These are phyloP conservation scores for Hemileccinum impolitum DNA, from an alignment of 768 basidiomycete genomes.

Conservation along the genomic window DNA sequence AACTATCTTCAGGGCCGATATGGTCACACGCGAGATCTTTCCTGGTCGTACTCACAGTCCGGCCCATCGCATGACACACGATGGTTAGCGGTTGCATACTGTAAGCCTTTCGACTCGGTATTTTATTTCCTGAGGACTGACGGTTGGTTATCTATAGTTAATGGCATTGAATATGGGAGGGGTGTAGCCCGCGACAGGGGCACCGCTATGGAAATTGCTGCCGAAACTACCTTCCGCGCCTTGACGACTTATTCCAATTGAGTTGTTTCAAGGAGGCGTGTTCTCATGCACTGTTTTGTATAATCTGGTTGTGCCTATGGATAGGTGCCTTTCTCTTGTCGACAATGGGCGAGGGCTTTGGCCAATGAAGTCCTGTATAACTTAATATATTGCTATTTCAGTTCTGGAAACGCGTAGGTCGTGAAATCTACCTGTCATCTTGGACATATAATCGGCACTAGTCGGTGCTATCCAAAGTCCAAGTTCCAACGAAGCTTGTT, in stretches of 20 bases:
- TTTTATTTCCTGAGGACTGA: conserved; percentile 1
- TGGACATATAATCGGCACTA: background rate
- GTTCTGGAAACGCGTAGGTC: too few relatives aligned
- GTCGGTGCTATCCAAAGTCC: too few relatives aligned
- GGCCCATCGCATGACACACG: conserved; percentile 24
- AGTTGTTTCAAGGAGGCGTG: conserved; percentile 7
- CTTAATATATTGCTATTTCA: too few relatives aligned
- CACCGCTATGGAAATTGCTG: conserved; percentile 29
- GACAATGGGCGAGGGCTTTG: background rate
- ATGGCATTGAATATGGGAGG: conserved; percentile 26
- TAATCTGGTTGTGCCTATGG: background rate
- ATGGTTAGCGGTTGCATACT: conserved; percentile 25
- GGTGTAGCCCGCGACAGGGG: conserved; percentile 27
- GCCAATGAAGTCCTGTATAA: background rate
- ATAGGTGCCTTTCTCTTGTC: background rate
- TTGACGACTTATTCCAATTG: conserved; percentile 20
- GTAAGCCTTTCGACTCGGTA: conserved; percentile 11
- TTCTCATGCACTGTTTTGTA: background rate
- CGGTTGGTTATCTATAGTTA: conserved; percentile 11
- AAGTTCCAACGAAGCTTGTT: too few relatives aligned
- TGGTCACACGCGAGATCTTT: conserved; percentile 24
- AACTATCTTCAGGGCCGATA: conserved; percentile 32
- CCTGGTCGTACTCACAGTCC: conserved; percentile 20
- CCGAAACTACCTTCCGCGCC: conserved; percentile 25
- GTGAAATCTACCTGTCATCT: too few relatives aligned